Conservation (phyloP, 805 yeast genomes). For the Zygosaccharomyces pseudorouxii region DNA sequence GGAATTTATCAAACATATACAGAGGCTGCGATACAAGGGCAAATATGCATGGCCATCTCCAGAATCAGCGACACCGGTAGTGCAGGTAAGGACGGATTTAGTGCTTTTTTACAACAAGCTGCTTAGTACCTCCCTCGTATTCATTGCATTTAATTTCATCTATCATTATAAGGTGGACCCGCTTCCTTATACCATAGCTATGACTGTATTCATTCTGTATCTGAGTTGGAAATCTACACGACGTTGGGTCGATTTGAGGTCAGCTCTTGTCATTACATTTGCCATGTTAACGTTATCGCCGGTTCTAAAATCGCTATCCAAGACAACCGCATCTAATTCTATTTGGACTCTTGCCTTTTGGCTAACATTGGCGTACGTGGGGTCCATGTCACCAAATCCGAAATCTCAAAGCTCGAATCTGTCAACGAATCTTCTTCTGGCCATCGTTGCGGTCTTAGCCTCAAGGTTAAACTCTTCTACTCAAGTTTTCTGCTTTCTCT, state of each 20-base stretch:
- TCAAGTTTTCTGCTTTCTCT: conserved; percentile 77
- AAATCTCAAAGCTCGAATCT: conserved; percentile 44
- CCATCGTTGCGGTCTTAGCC: conserved; percentile 85
- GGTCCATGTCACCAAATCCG: conserved; percentile 20
- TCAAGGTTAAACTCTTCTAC: conserved; percentile 74
- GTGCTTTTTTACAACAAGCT: conserved; percentile 35
- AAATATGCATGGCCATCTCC: conserved; percentile 14
- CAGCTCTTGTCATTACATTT: conserved; percentile 63
- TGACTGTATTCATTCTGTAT: conserved; percentile 10
- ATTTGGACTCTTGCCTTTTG: conserved; percentile 90
- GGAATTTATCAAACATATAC: conserved; percentile 49
- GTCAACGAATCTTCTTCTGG: conserved; percentile 76
- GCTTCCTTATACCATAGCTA: conserved; percentile 13
- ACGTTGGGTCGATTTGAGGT: conserved; percentile 44
- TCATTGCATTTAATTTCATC: conserved; percentile 49
- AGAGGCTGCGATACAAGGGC: conserved; percentile 17
- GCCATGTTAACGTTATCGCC: conserved; percentile 80
- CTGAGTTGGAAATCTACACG: conserved; percentile 3
- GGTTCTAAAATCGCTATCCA: conserved; percentile 79
- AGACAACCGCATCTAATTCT: conserved; percentile 87
- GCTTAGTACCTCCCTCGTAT: conserved; percentile 57
- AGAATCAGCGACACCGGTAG: conserved; percentile 6
- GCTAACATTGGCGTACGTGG: conserved; percentile 63
- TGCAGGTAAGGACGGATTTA: conserved; percentile 24
- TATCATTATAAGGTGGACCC: conserved; percentile 25